These are phyloP conservation scores for Papiliotrema terrestris DNA, from an alignment of 1,284 basidiomycete species.

Conservation along the genomic window DNA sequence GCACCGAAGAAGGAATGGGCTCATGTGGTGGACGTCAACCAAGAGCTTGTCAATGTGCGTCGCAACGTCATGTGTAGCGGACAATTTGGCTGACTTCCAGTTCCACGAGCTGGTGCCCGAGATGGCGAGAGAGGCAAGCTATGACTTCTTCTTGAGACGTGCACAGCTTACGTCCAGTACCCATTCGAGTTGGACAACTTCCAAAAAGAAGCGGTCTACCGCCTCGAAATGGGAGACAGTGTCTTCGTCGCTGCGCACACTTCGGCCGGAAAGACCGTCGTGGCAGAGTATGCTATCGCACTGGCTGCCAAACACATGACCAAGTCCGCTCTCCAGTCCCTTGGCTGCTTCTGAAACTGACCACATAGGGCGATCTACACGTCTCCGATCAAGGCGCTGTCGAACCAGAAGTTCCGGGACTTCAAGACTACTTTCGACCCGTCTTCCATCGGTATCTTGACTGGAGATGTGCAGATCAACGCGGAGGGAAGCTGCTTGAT, in stretches of 20 bases:
- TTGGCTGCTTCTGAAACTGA: conserved; percentile 8
- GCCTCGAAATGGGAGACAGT: conserved; percentile 93
- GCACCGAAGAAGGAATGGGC: conserved; percentile 92
- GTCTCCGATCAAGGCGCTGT: conserved; percentile 96
- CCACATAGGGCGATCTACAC: conserved; percentile 86
- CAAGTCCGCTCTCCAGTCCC: conserved; percentile 55
- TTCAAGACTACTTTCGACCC: conserved; percentile 97
- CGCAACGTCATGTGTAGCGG: too few species aligned
- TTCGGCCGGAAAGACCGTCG: conserved; percentile 98
- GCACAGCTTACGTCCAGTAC: conserved; percentile 54
- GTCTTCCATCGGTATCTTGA: conserved; percentile 89
- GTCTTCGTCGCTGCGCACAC: conserved; percentile 99
- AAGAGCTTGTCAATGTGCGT: conserved; percentile 69
- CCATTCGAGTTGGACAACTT: conserved; percentile 84
- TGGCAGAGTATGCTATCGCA: conserved; percentile 97
- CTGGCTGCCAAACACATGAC: conserved; percentile 98
- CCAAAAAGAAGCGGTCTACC: conserved; percentile 98
- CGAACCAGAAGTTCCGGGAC: conserved; percentile 98
- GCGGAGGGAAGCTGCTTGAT: conserved; percentile 95
- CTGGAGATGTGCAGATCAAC: conserved; percentile 99
- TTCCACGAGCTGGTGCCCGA: conserved; percentile 51
- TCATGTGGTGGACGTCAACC: conserved; percentile 90
- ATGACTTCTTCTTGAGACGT: neutral
- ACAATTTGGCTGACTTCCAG: conserved; percentile 13
- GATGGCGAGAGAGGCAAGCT: conserved; percentile 43